These are phyloP conservation scores for Wickerhamomyces rabaulensis DNA, from an alignment of 805 yeast species.

Conservation along the genomic window DNA sequence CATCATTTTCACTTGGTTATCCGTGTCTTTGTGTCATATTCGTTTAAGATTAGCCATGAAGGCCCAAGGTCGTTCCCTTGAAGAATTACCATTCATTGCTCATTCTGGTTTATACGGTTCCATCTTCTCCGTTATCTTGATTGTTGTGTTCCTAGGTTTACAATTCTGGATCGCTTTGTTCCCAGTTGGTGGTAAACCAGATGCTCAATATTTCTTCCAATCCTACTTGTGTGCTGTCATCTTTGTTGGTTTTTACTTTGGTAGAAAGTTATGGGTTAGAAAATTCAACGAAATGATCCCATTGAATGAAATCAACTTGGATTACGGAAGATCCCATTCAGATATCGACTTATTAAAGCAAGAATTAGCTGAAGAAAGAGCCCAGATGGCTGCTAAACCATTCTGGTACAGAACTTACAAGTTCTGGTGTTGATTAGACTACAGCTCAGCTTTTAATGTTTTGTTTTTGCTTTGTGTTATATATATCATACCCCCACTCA, in stretches of 20 bases:
- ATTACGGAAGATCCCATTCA: constrained; percentile 56
- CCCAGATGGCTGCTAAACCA: constrained; percentile 39
- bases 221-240: constrained; percentile 38
- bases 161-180: constrained; percentile 46
- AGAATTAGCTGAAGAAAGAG: constrained; percentile 55
- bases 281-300: constrained; percentile 37
- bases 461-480: neutral
- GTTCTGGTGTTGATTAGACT: constrained; percentile 43
- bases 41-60: constrained; percentile 42
- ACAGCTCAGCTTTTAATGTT: no score
- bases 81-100: constrained; percentile 37
- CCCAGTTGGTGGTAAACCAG: constrained; percentile 35
- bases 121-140: constrained; percentile 30
- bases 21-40: constrained; percentile 38
- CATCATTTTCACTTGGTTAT: constrained; percentile 44
- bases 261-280: constrained; percentile 38
- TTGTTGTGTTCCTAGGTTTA: constrained; percentile 33
- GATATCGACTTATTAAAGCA: constrained; percentile 53
- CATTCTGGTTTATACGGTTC: constrained; percentile 41
- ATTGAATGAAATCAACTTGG: constrained; percentile 50
- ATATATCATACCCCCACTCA: no score
- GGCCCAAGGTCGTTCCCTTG: constrained; percentile 34
- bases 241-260: constrained; percentile 32
- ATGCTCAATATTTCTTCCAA: constrained; percentile 33
- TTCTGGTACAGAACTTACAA: constrained; percentile 44